Evolutionary conservation across 805 yeast species (phyloP), one percentile per base, ranked within the genome.

Genomic region (Candida arabinofermentans): DNA sequence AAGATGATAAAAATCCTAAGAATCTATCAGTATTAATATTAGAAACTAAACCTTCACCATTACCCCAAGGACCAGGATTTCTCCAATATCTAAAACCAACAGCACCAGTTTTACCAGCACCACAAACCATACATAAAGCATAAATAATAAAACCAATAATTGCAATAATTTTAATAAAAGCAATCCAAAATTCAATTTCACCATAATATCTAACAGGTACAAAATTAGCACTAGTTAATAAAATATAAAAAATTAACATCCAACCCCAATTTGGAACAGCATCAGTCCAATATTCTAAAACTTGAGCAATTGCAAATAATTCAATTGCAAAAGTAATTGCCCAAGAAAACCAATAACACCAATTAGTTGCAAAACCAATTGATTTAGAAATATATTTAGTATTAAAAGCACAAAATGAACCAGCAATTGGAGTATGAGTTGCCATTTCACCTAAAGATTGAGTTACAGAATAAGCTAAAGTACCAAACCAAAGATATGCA

Each of bases 401-500:
- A n/a, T 81, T 72, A 57, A 83, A 83, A 35, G 80, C 85, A 24
- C 84, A 75, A 62, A 83, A 81, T 0, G 87, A 80, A 41, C 81
- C 81, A 1, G 79, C 70, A 32, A 81, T 75, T 8, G 90, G 90
- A 14, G 83, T 79, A 49, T 73, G 80, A 8, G 89, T 83, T 38
- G 89, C 88, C 90, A 84, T 81, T 61, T 84, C 91, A 54, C 89
- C 90, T 42, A 84, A 65, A 3, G 83, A 74, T 57, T 83, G 89
- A 17, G 86, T 78, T 39, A 83, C 85, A 12, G 76, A 72, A 54
- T 69, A 81, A 0, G 81, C 86, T 35, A 84, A 55, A 2, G 83
- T 59, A 27, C 83, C 86, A 72, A 83, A 80, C 59, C 81, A 81
- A 14, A 78, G 37, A 53, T 78, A 84, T 2, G 86, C 74, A 36